Base-by-base conservation (phyloP, 257 asterid genomes). In the Linderniella brevidens region DNA sequence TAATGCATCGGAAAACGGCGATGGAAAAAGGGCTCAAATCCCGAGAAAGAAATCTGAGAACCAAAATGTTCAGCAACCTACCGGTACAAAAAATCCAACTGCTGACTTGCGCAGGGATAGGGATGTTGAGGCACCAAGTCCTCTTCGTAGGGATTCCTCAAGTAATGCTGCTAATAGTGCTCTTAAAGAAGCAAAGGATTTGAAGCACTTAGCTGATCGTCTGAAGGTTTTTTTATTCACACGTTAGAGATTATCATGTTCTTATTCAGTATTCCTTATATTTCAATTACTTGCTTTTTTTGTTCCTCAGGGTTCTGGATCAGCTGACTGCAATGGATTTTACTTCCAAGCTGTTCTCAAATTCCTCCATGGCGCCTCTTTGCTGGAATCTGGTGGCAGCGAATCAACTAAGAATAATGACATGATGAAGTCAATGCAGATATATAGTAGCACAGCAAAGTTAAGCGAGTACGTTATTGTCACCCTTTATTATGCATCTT, bases 281-380 rank as follows among this genome's bases (percentile, higher is more conserved):
- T n/a, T n/a, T n/a, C n/a, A 57, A 52, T 46, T 49, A 25, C 54
- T 3, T 25, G 4, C 6, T 25, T 25, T 25, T 25, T 25, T 25
- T 25, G 32, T 25, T 25, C 32, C 32, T 25, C 3, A 25, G 32
- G 32, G 32, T 25, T 58, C 64, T 25, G 99, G 86, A 57, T 75
- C 99, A 49, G 61, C 72, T 45, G 99, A 82, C n/a, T 81, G 93
- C 58, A 86, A 65, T 19, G 72, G 84, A 16, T 55, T 64, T 56
- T 92, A 92, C 72, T 86, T 92, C 55, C 79, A 86, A 74, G 96
- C 99, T 40, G 85, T 83, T 29, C 93, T 92, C 61, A 92, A 86
- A 50, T 92, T 92, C 67, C 95, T 92, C 46, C 77, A 82, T 46
- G 99, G 92, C 55, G 99, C 99, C 46, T 86, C 93, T 59, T 66